phyloP scores from a whole-genome alignment of 768 basidiomycete species.

The Pleurotus eryngii region DNA sequence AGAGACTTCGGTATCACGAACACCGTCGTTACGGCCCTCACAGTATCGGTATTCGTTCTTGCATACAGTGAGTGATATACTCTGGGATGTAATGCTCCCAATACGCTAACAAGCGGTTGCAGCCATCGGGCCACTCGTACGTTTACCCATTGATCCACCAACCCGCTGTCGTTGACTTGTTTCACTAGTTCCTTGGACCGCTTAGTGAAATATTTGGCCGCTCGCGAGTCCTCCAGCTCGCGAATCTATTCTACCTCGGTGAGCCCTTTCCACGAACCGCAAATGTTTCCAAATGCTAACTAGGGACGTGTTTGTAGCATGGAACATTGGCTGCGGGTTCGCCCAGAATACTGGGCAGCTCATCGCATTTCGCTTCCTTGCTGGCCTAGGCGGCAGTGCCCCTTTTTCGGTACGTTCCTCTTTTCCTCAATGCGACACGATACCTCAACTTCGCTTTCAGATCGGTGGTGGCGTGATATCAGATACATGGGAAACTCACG shows the following conservation, averaged over 20 bases:
- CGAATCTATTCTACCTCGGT: constrained; percentile 72
- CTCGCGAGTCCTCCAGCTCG: constrained; percentile 52
- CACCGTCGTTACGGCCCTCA: constrained; percentile 47
- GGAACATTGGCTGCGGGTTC: constrained; percentile 66
- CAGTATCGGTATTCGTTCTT: constrained; percentile 48
- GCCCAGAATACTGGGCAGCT: constrained; percentile 55
- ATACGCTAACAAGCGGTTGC: not conserved
- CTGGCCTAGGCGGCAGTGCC: constrained; percentile 72
- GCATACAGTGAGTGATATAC: constrained; percentile 48
- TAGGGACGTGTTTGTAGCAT: constrained; percentile 28
- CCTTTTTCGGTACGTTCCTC: constrained; percentile 52
- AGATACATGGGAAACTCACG: constrained; percentile 55
- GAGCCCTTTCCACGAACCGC: constrained; percentile 6
- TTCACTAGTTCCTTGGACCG: constrained; percentile 47
- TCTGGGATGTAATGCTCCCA: not conserved
- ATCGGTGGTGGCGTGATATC: constrained; percentile 59
- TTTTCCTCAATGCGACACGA: constrained; percentile 32
- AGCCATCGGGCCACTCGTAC: constrained; percentile 53
- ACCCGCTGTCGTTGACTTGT: not conserved
- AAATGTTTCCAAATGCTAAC: not conserved
- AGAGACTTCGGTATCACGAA: constrained; percentile 53
- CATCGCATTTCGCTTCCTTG: constrained; percentile 64
- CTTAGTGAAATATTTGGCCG: constrained; percentile 73
- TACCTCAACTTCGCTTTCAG: constrained; percentile 17
- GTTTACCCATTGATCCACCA: constrained; percentile 6